Evolutionary conservation across 2,329 filamentous ascomycete genomes (phyloP), one percentile per base, ranked within the genome.

Genomic region (Fusarium mundagurra): DNA sequence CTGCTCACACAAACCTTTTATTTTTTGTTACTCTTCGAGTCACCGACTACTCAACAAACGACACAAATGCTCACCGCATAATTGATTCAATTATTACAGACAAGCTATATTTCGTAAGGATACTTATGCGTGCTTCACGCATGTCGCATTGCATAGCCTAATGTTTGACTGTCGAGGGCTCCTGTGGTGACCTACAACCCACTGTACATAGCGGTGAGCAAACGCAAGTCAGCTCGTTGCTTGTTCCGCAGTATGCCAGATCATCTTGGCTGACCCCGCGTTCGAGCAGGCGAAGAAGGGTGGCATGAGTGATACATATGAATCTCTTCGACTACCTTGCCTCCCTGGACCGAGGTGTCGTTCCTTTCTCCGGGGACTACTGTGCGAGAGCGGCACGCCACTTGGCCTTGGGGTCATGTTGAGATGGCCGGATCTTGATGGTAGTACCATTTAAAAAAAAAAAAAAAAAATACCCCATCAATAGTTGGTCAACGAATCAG

Each of bases 311-410:
- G 31, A 33, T 61, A 31, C 31, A 11, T 31, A 39, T 29, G 53
- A 48, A 50, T 47, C 44, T 54, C 29, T 44, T 55, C 7, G 48
- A 51, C 27, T 44, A 43, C 53, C 44, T 55, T 45, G 34, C 29
- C 43, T n/a, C 27, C 29, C 34, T 60, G 48, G 22, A 61, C 33
- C 41, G 47, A 58, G 45, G n/a, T 29, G 59, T 67, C 69, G 55
- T 53, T 74, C 59, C 48, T 76, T 70, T 72, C 66, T 72, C 62
- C 54, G 69, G 69, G 71, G 66, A 67, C 74, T 74, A 76, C 73
- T 74, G 74, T 74, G 67, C 47, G 65, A 71, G 68, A 72, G 73
- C 60, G 73, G 73, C 74, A 76, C 73, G 71, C 71, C 73, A 73
- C 71, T 74, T 67, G 73, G 71, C 43, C 66, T 68, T 54, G 68